Evolutionary conservation across 352 stramenopile genomes (phyloP).

Genomic region (Pilasporangium apinafurcum): DNA sequence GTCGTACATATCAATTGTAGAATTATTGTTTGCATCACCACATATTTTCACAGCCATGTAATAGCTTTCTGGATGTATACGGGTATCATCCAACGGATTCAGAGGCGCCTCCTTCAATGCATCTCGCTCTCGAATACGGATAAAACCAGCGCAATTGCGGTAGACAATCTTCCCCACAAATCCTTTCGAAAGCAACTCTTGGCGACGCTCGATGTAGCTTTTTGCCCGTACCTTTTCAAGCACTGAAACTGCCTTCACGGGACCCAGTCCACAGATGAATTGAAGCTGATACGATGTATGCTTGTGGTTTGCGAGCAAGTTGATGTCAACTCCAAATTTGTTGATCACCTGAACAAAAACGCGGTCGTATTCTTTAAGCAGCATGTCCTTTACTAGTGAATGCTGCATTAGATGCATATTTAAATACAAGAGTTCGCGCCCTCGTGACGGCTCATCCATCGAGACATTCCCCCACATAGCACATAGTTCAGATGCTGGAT

Average conservation of each 20-base stretch:
- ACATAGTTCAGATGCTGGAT: constrained; percentile 78
- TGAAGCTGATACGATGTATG: constrained; percentile 84
- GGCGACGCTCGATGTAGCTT: constrained; percentile 80
- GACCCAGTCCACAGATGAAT: constrained; percentile 81
- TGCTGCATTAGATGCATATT: constrained; percentile 86
- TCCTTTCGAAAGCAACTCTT: constrained; percentile 81
- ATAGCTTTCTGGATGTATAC: constrained; percentile 88
- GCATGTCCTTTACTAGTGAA: constrained; percentile 77
- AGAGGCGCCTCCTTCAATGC: constrained; percentile 76
- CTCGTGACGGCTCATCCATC: constrained; percentile 70
- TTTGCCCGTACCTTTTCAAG: constrained; percentile 82
- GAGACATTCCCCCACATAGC: constrained; percentile 84
- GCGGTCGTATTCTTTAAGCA: constrained; percentile 82
- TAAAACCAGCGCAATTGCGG: constrained; percentile 81
- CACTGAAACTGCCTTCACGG: constrained; percentile 71
- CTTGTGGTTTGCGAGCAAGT: constrained; percentile 85
- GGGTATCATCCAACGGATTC: constrained; percentile 83
- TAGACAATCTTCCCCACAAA: constrained; percentile 85
- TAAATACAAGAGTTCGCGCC: constrained; percentile 77
- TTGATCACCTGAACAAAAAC: constrained; percentile 83
- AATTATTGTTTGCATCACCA: constrained; percentile 88
- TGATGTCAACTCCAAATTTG: constrained; percentile 87
- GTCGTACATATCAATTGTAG: constrained; percentile 89
- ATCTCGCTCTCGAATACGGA: constrained; percentile 84
- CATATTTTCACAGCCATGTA: constrained; percentile 91